Base-by-base conservation (phyloP, 2,329 filamentous ascomycete genomes). In the Cytospora piceicola region DNA sequence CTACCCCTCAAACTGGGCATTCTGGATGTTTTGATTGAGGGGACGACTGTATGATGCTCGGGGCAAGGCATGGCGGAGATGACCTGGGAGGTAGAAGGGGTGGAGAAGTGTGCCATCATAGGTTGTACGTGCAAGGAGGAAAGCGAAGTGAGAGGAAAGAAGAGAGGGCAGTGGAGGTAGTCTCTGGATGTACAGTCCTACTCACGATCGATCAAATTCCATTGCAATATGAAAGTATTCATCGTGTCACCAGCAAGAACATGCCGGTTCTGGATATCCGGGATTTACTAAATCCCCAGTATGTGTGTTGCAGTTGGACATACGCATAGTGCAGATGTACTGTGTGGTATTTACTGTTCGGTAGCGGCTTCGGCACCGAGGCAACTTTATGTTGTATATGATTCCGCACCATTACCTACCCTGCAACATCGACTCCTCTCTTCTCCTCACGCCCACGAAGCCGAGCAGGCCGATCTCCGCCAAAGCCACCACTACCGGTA, bases 221-320 rank as follows among this genome's bases (percentile, higher is more conserved):
- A 56, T 57, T 62, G 53, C 52, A 63, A 63, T 51, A 63, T 36
- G 39, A 63, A 34, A 56, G 60, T 36, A 4, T 51, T 57, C 52
- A 49, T 51, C 53, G 22, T 63, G 52, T 49, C 30, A 15, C 17
- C n/a, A 46, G 20, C 20, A 22, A 9, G n/a, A 9, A 4, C 42
- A 46, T 46, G 42, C 20, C 12, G 12, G 12, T 15, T 39, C 2
- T 39, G 11, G 36, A 6, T 17, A 17, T 39, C 15, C 6, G 6
- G 17, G 11, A 9, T 4, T 17, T 39, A 14, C 12, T 2, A 39
- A 11, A 2, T 39, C 8, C 36, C 4, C 14, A 15, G 17, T 12
- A n/a, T 39, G 2, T 39, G 12, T 39, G 36, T 39, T 6, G 12
- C 12, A 34, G 11, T 34, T 8, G 9, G 32, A 34, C 9, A 34